These are phyloP conservation scores for Fusarium fujikuroi DNA, from an alignment of 2,329 filamentous ascomycete genomes.

Conservation along the genomic window DNA sequence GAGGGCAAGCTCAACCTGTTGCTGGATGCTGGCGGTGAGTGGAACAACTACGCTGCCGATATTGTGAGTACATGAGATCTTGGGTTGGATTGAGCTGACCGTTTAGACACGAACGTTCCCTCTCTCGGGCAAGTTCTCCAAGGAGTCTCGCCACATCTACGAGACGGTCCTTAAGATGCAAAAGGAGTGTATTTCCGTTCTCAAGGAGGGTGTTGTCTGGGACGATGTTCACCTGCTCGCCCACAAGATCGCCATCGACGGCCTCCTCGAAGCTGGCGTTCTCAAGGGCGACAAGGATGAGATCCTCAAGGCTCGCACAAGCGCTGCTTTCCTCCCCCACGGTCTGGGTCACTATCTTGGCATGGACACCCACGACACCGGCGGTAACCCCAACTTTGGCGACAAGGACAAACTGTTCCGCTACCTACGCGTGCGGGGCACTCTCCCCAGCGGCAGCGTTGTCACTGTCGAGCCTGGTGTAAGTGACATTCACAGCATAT, in stretches of 20 bases:
- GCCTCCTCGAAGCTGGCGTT: constrained; percentile 80
- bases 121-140: constrained; percentile 75
- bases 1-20: constrained; percentile 80
- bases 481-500: constrained; percentile 48
- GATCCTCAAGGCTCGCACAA: constrained; percentile 82
- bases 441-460: constrained; percentile 80
- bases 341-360: constrained; percentile 91
- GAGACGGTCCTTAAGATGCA: constrained; percentile 90
- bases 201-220: constrained; percentile 81
- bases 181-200: constrained; percentile 75
- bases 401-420: constrained; percentile 87
- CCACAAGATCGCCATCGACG: constrained; percentile 83
- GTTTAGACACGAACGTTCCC: constrained; percentile 85
- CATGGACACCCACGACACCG: constrained; percentile 91
- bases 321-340: constrained; percentile 90
- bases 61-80: constrained; percentile 57
- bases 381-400: constrained; percentile 79
- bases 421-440: constrained; percentile 83
- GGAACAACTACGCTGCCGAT: constrained; percentile 76
- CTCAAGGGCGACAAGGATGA: constrained; percentile 74
- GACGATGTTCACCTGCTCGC: constrained; percentile 84
- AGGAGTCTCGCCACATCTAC: constrained; percentile 80
- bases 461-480: constrained; percentile 95
- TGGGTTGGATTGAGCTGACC: constrained; percentile 6
- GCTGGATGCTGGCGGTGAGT: constrained; percentile 85